phyloP scores from a whole-genome alignment of 2,329 filamentous ascomycete species.

The Aureobasidium melanogenum region DNA sequence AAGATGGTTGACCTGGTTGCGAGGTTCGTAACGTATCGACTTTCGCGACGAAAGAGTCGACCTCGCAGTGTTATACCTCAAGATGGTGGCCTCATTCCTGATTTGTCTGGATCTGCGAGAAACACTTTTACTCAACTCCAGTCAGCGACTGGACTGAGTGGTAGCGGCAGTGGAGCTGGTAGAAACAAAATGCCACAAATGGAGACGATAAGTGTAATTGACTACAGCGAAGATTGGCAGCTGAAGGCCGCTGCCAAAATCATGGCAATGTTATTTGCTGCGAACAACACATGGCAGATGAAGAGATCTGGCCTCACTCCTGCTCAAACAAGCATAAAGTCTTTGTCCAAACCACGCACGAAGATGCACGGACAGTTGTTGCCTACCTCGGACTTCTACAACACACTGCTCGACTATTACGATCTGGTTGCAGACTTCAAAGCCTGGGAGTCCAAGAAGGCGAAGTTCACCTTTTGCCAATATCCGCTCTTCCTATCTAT shows the following conservation, averaged over 20 bases:
- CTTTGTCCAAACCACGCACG: conserved; percentile 31
- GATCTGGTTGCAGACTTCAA: conserved; percentile 82
- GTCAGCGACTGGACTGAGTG: conserved; percentile 57
- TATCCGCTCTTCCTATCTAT: conserved; percentile 89
- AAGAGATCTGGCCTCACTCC: conserved; percentile 3
- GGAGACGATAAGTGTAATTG: conserved; percentile 44
- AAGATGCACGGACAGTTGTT: conserved; percentile 56
- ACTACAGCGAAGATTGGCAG: conserved; percentile 83
- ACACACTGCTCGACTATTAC: conserved; percentile 74
- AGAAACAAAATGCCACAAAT: conserved; percentile 41
- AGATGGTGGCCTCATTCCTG: conserved; percentile 63
- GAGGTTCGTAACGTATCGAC: conserved; percentile 71
- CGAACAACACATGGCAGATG: conserved; percentile 53
- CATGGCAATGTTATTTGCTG: conserved; percentile 71
- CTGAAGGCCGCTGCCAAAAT: conserved; percentile 71
- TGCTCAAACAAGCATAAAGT: conserved; percentile 12
- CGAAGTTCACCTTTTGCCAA: conserved; percentile 80
- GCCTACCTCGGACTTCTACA: conserved; percentile 79
- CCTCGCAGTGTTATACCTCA: conserved; percentile 51
- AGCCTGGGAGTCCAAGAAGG: conserved; percentile 66
- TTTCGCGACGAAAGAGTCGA: conserved; percentile 62
- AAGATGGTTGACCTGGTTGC: conserved; percentile 67
- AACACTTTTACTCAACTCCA: conserved; percentile 61
- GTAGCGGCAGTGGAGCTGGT: conserved; percentile 34
- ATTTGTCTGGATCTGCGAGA: conserved; percentile 56